phyloP scores from a whole-genome alignment of 1,284 basidiomycete genomes.

The Tetrapyrgos nigripes region DNA sequence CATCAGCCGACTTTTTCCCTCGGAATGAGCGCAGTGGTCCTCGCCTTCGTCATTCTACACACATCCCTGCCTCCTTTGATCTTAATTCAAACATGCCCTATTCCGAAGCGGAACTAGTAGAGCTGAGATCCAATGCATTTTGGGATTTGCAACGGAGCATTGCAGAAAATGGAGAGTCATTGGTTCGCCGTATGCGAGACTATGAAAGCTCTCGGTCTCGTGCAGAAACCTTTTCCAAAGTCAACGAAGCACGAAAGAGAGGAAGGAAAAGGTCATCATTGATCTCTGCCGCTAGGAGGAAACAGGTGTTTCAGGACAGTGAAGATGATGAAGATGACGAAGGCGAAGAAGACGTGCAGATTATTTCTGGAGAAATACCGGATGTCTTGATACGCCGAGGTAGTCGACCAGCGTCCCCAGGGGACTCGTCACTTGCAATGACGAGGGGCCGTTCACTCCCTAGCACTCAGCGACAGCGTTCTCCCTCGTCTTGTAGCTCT shows the following conservation, averaged over 20 bases:
- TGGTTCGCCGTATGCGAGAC: conserved; percentile 76
- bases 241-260: conserved; percentile 42
- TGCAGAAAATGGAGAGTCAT: conserved; percentile 65
- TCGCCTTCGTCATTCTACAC: conserved; percentile 28
- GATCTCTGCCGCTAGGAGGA: conserved; percentile 23
- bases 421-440: not conserved
- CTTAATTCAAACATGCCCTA: conserved; percentile 30
- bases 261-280: conserved; percentile 44
- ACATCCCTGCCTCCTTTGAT: conserved; percentile 22
- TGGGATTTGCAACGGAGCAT: conserved; percentile 67
- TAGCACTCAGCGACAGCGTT: not conserved
- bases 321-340: conserved; percentile 40
- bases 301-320: conserved; percentile 17
- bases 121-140: conserved; percentile 65
- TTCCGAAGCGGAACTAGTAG: conserved; percentile 44
- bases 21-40: conserved; percentile 24
- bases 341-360: conserved; percentile 63
- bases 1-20: conserved; percentile 63
- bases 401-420: conserved; percentile 20
- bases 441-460: conserved; percentile 1
- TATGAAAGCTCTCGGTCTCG: conserved; percentile 60
- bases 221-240: conserved; percentile 40
- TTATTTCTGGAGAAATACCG: conserved; percentile 48
- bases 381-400: conserved; percentile 26
- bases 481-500: not conserved